phyloP scores from a whole-genome alignment of 495 filamentous ascomycete genomes.

The Penicillium maclennaniae region DNA sequence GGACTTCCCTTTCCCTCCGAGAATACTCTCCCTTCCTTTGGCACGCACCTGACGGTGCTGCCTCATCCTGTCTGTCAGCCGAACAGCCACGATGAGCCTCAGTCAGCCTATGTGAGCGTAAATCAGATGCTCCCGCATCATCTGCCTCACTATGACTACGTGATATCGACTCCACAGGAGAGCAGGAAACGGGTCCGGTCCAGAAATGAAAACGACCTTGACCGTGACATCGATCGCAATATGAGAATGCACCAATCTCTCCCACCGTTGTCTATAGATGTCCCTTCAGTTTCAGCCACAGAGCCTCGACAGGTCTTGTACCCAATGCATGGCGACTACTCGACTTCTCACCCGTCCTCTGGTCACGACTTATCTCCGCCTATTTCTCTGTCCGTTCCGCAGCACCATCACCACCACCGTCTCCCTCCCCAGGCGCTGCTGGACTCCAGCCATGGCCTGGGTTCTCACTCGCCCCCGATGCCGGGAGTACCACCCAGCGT shows the following conservation, averaged over 20 bases:
- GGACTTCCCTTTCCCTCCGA: slow-evolving; percentile 29
- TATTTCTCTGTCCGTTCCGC: slow-evolving; percentile 27
- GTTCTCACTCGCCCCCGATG: slow-evolving; percentile 24
- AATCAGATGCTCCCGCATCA: slow-evolving; percentile 36
- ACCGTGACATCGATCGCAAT: slow-evolving; percentile 15
- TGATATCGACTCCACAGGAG: slow-evolving; percentile 25
- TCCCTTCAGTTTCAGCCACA: slow-evolving; percentile 12
- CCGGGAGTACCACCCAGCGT: slow-evolving; percentile 54
- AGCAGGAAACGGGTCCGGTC: slow-evolving; percentile 35
- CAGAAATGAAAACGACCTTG: slow-evolving; percentile 22
- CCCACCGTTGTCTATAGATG: slow-evolving; percentile 29
- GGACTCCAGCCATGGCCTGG: slow-evolving; percentile 20
- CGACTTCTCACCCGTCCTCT: slow-evolving; percentile 24
- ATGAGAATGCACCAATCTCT: slow-evolving; percentile 22
- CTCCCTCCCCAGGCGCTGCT: slow-evolving; percentile 62
- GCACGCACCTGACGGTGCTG: slow-evolving; percentile 27
- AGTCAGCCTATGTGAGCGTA: slow-evolving; percentile 23
- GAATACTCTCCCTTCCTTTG: slow-evolving; percentile 31
- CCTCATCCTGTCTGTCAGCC: slow-evolving; percentile 25
- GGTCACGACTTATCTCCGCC: slow-evolving; percentile 29
- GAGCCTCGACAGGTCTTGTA: slow-evolving; percentile 34
- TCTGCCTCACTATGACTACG: slow-evolving; percentile 32
- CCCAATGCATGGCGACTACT: slow-evolving; percentile 27
- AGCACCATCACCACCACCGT: slow-evolving; percentile 69
- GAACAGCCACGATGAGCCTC: slow-evolving; percentile 27